phyloP scores from a whole-genome alignment of 1,284 basidiomycete species.

The Sanghuangporus weigelae region DNA sequence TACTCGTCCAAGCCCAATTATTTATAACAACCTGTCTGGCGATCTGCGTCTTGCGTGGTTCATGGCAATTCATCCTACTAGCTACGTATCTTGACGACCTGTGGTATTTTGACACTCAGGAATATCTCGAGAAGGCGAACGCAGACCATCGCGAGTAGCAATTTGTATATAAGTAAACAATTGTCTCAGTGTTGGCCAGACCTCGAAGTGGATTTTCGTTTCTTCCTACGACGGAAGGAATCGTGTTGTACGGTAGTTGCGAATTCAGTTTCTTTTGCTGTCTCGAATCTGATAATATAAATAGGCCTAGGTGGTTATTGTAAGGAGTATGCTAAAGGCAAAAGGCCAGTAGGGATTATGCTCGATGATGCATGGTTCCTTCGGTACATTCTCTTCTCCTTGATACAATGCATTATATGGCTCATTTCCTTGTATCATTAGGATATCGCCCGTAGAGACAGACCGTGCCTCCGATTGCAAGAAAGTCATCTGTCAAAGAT shows the following conservation, averaged over 20 bases:
- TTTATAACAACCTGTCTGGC: too few species aligned
- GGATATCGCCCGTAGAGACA: slow-evolving; percentile 32
- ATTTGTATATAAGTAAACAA: background rate
- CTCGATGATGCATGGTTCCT: slow-evolving; percentile 91
- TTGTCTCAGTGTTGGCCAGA: slow-evolving; percentile 30
- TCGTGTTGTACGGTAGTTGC: slow-evolving; percentile 71
- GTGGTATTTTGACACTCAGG: slow-evolving; percentile 85
- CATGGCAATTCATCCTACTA: slow-evolving; percentile 24
- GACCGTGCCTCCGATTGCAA: slow-evolving; percentile 21
- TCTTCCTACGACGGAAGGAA: slow-evolving; percentile 74
- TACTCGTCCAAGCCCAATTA: too few species aligned
- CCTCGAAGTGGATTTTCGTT: slow-evolving; percentile 88
- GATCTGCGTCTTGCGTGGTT: background rate
- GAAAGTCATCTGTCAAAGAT: slow-evolving; percentile 34
- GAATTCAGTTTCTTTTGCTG: background rate
- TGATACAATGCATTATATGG: background rate
- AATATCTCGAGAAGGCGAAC: slow-evolving; percentile 71
- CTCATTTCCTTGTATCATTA: slow-evolving; percentile 17
- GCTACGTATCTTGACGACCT: slow-evolving; percentile 84
- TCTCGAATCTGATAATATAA: background rate
- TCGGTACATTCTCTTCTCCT: slow-evolving; percentile 38
- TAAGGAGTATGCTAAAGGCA: slow-evolving; percentile 88
- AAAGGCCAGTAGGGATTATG: slow-evolving; percentile 81
- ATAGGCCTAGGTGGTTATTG: slow-evolving; percentile 86
- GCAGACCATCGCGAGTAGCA: slow-evolving; percentile 59